phyloP scores from a whole-genome alignment of 371 early-diverging fungal genomes.

The Lichtheimia ramosa region DNA sequence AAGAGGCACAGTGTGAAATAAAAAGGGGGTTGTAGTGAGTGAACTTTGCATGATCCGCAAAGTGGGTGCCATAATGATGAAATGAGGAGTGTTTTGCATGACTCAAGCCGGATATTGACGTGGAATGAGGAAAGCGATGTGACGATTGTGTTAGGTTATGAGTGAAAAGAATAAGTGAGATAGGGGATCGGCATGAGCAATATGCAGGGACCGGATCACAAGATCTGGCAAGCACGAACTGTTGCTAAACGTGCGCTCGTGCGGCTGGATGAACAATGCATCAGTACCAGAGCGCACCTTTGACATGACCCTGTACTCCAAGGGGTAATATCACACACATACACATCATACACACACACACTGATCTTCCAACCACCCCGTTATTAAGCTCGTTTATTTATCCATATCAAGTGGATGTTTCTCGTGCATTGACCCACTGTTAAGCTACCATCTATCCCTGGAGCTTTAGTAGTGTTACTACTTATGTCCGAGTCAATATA shows the following conservation, averaged over 20 bases:
- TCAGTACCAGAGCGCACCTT: neutral
- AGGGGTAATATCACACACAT: too few relatives aligned
- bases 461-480: too few relatives aligned
- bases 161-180: conserved; percentile 3
- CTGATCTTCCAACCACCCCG: too few relatives aligned
- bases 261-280: conserved; percentile 6
- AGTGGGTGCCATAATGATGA: neutral
- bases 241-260: conserved; percentile 15
- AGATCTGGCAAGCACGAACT: conserved; percentile 4
- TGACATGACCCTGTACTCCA: too few relatives aligned
- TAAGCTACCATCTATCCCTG: too few relatives aligned
- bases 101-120: too few relatives aligned
- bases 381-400: conserved; percentile 11
- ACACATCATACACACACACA: too few relatives aligned
- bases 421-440: conserved; percentile 3
- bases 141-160: conserved; percentile 6
- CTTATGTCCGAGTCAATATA: too few relatives aligned
- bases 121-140: too few relatives aligned
- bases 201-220: conserved; percentile 15
- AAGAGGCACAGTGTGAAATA: too few relatives aligned
- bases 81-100: conserved; percentile 5
- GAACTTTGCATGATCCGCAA: neutral
- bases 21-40: too few relatives aligned
- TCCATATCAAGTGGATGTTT: conserved; percentile 10
- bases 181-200: too few relatives aligned